phyloP scores from a whole-genome alignment of 768 basidiomycete species.

The Cyathus striatus region DNA sequence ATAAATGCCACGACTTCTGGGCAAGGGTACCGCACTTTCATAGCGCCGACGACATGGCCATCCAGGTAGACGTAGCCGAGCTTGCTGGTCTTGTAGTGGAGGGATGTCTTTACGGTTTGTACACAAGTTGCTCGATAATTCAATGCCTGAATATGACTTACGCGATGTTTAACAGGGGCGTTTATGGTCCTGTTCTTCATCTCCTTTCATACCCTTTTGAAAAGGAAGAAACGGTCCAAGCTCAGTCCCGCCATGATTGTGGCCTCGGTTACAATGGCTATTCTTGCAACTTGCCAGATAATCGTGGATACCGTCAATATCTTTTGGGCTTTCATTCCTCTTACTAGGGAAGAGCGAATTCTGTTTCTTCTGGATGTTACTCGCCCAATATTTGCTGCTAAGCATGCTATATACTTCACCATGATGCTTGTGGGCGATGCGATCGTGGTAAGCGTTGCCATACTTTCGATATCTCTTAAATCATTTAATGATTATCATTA shows the following conservation, averaged over 20 bases:
- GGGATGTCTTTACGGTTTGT: background rate
- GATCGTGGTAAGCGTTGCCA: constrained; percentile 2
- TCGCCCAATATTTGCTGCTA: constrained; percentile 1
- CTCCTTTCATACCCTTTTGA: background rate
- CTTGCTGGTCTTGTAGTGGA: background rate
- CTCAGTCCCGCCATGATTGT: background rate
- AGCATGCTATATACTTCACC: constrained; percentile 5
- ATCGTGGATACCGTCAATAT: background rate
- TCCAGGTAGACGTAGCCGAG: background rate
- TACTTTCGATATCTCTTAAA: background rate
- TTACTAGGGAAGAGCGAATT: background rate
- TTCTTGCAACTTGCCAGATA: background rate
- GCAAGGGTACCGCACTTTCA: too few relatives aligned
- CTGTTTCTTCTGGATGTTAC: background rate
- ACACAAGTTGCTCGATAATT: background rate
- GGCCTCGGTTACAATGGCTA: background rate
- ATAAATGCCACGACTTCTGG: too few relatives aligned
- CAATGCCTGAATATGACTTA: background rate
- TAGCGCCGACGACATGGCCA: too few relatives aligned
- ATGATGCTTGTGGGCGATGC: constrained; percentile 5
- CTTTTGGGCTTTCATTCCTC: background rate
- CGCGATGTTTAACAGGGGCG: background rate
- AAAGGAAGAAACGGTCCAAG: background rate
- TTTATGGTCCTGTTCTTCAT: background rate
- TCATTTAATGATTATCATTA: background rate